These are phyloP conservation scores for Aspergillus glaucus DNA, from an alignment of 2,329 filamentous ascomycete genomes.

Conservation along the genomic window DNA sequence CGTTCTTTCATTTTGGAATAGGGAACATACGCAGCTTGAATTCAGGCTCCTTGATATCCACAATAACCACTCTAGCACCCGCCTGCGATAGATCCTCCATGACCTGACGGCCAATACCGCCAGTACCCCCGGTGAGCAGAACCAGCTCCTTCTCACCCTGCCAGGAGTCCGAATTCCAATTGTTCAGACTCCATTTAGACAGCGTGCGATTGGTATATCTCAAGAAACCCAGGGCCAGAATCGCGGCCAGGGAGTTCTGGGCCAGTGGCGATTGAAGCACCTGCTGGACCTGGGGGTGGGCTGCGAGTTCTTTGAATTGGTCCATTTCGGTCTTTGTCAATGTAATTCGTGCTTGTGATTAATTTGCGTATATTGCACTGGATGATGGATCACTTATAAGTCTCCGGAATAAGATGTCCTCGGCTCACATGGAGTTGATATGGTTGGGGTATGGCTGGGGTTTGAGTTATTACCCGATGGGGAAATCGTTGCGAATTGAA, in stretches of 20 bases:
- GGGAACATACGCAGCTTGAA: conserved; percentile 21
- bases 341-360: too few relatives aligned
- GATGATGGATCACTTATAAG: not conserved
- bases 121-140: conserved; percentile 32
- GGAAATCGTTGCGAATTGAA: conserved; percentile 3
- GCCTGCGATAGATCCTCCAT: conserved; percentile 23
- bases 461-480: not conserved
- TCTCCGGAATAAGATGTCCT: not conserved
- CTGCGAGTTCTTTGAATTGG: not conserved
- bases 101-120: conserved; percentile 35
- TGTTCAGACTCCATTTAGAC: conserved; percentile 25
- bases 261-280: conserved; percentile 21
- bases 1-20: not conserved
- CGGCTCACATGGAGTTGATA: conserved; percentile 3
- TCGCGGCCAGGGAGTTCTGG: conserved; percentile 18
- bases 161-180: conserved; percentile 25
- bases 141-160: conserved; percentile 24
- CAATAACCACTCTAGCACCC: conserved; percentile 29
- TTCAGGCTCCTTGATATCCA: conserved; percentile 31
- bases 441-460: not conserved
- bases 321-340: not conserved
- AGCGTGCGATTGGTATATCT: conserved; percentile 23
- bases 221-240: conserved; percentile 20
- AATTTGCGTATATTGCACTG: not conserved
- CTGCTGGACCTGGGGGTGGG: conserved; percentile 20